Conservation (phyloP, 257 asterid species). For the Solanum pimpinellifolium region DNA sequence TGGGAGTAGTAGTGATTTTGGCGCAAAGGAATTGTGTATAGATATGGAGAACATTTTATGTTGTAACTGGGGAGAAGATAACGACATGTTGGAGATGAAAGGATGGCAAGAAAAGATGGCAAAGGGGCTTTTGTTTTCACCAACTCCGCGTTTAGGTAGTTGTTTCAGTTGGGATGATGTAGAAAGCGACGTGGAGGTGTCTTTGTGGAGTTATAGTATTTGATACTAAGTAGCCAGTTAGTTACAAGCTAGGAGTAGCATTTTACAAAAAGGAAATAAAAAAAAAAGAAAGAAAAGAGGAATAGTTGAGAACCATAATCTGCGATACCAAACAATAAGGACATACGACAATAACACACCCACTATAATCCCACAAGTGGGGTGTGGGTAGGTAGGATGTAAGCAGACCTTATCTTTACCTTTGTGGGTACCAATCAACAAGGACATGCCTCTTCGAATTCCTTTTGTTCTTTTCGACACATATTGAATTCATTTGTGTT, state of each 20-base stretch:
- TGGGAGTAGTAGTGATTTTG: background rate
- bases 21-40: background rate
- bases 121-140: slow-evolving; percentile 43
- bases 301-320: background rate
- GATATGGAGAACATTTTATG: background rate
- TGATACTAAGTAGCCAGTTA: background rate
- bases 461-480: slow-evolving; percentile 82
- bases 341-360: background rate
- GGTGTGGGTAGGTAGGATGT: background rate
- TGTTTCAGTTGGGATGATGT: slow-evolving; percentile 21
- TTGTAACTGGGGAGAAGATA: background rate
- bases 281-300: background rate
- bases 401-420: background rate
- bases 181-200: slow-evolving; percentile 22
- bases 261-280: background rate
- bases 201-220: slow-evolving; percentile 3
- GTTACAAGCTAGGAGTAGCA: background rate
- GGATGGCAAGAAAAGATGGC: slow-evolving; percentile 12
- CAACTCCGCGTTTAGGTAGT: slow-evolving; percentile 32
- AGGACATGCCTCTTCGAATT: slow-evolving; percentile 78
- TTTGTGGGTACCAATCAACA: background rate
- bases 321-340: background rate
- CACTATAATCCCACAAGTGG: background rate
- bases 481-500: slow-evolving; percentile 74
- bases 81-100: slow-evolving; percentile 1